Evolutionary conservation across 2,329 filamentous ascomycete genomes (phyloP).

Genomic region (Alternaria panax): DNA sequence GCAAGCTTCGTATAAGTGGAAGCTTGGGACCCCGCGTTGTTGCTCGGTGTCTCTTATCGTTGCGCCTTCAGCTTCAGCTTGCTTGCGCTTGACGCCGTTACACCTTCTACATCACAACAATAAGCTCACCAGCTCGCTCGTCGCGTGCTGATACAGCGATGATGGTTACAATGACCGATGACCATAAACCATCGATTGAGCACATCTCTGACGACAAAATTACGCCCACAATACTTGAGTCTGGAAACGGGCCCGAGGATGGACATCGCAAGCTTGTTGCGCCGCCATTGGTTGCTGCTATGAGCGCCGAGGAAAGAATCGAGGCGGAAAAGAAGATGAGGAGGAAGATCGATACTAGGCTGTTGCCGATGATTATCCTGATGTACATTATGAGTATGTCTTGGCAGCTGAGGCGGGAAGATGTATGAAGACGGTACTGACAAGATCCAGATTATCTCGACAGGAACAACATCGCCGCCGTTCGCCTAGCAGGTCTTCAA

Average conservation of each 20-base stretch:
- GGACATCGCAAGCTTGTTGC: conserved; percentile 35
- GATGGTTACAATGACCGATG: conserved; percentile 31
- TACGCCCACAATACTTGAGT: conserved; percentile 9
- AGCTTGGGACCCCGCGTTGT: conserved; percentile 17
- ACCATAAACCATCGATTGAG: conserved; percentile 32
- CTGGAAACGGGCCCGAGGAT: conserved; percentile 20
- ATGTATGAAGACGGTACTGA: neutral
- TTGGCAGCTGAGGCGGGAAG: neutral
- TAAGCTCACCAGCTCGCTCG: neutral
- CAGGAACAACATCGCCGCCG: conserved; percentile 72
- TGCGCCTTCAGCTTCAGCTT: neutral
- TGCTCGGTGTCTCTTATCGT: conserved; percentile 15
- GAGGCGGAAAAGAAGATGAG: conserved; percentile 66
- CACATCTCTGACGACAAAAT: conserved; percentile 32
- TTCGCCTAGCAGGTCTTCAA: conserved; percentile 68
- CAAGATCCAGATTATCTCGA: conserved; percentile 47
- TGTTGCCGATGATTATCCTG: conserved; percentile 74
- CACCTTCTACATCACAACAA: neutral
- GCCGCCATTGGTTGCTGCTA: conserved; percentile 48
- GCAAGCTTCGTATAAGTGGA: conserved; percentile 29
- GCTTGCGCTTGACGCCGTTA: neutral
- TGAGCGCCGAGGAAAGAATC: conserved; percentile 61
- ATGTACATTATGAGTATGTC: conserved; percentile 81
- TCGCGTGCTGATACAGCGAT: neutral
- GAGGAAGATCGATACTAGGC: conserved; percentile 72